These are phyloP conservation scores for Otatea glauca DNA, from an alignment of 176 grass and related monocot species.

Conservation along the genomic window DNA sequence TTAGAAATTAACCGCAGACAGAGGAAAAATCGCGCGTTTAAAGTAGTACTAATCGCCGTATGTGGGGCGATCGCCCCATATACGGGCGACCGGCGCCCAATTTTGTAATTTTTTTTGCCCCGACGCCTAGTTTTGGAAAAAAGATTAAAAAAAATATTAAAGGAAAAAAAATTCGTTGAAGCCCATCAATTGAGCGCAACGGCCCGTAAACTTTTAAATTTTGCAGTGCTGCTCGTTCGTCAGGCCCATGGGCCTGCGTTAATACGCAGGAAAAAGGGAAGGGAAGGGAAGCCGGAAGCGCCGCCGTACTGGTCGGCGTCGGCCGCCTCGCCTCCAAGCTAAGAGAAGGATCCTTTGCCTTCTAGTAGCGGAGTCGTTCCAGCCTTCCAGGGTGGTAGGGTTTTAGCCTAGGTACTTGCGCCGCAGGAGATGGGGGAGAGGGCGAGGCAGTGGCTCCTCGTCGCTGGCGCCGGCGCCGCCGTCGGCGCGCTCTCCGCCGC, in stretches of 20 bases:
- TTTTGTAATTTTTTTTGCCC: too few relatives aligned
- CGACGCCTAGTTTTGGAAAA: too few relatives aligned
- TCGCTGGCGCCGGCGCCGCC: slow-evolving; percentile 52
- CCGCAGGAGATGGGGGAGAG: slow-evolving; percentile 52
- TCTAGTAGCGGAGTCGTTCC: neutral
- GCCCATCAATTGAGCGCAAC: neutral
- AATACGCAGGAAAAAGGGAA: neutral
- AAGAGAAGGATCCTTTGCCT: neutral
- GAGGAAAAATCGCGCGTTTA: too few relatives aligned
- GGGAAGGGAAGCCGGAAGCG: neutral
- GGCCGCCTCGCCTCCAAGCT: neutral
- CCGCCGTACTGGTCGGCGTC: neutral
- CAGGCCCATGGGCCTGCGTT: neutral
- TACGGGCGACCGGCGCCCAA: too few relatives aligned
- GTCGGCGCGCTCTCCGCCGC: slow-evolving; percentile 57
- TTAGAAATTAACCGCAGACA: too few relatives aligned
- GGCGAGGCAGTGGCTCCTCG: slow-evolving; percentile 65
- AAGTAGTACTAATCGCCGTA: too few relatives aligned
- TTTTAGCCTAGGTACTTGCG: slow-evolving; percentile 30
- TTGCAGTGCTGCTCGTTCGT: neutral
- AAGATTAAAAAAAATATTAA: too few relatives aligned
- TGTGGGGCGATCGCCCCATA: too few relatives aligned
- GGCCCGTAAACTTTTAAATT: neutral
- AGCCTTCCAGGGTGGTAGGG: slow-evolving; percentile 27
- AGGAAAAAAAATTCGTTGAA: too few relatives aligned